Conservation (phyloP, 257 asterid species). For the Scutellaria baicalensis region DNA sequence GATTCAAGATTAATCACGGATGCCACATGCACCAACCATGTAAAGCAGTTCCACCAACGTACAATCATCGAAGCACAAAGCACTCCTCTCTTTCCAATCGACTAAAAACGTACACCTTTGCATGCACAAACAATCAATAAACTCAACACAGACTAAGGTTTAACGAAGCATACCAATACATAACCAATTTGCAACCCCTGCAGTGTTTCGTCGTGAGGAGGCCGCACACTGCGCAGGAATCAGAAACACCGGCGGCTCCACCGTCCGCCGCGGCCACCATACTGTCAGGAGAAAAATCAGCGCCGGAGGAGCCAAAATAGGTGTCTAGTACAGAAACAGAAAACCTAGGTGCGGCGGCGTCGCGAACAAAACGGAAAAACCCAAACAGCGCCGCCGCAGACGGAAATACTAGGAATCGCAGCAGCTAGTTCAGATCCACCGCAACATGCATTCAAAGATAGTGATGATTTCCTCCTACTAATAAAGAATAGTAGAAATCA, state of each 20-base stretch:
- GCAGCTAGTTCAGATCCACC: slow-evolving; percentile 53
- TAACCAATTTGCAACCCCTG: slow-evolving; percentile 49
- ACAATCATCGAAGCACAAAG: not conserved
- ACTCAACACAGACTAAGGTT: not conserved
- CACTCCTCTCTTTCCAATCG: not conserved
- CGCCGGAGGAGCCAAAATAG: slow-evolving; percentile 28
- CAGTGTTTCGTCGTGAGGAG: slow-evolving; percentile 29
- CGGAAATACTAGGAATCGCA: slow-evolving; percentile 36
- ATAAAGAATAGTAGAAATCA: too few species aligned
- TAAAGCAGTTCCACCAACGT: not conserved
- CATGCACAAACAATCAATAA: not conserved
- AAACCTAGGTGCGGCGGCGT: slow-evolving; percentile 50
- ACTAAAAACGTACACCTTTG: not conserved
- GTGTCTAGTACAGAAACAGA: slow-evolving; percentile 57
- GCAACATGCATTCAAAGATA: slow-evolving; percentile 52
- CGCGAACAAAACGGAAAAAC: slow-evolving; percentile 45
- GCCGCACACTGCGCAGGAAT: slow-evolving; percentile 51
- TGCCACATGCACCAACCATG: not conserved
- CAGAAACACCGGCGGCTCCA: slow-evolving; percentile 16
- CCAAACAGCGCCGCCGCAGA: slow-evolving; percentile 24
- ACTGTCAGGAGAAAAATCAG: slow-evolving; percentile 18
- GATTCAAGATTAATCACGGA: not conserved
- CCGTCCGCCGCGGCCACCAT: slow-evolving; percentile 20
- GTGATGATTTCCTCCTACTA: too few species aligned
- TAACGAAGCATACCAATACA: slow-evolving; percentile 42